phyloP scores from a whole-genome alignment of 1,139 yeast genomes.

The Magnusiomyces fungicola region DNA sequence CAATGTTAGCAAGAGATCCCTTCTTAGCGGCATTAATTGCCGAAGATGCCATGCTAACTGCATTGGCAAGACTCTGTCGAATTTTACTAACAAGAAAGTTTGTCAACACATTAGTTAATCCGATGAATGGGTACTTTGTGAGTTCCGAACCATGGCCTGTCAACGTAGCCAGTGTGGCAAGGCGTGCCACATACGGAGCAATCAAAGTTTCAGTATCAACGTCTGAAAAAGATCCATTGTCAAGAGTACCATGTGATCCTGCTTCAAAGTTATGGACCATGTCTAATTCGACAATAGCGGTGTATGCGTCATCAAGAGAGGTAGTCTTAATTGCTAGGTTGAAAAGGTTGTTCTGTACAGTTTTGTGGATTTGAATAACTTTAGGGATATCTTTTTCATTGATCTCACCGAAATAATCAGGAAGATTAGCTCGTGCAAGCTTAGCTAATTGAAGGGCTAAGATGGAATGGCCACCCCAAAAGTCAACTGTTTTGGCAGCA shows the following conservation, averaged over 20 bases:
- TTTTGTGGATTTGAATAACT: slow-evolving; percentile 3
- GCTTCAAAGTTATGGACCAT: slow-evolving; percentile 6
- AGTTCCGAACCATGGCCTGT: slow-evolving; percentile 22
- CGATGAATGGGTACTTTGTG: slow-evolving; percentile 29
- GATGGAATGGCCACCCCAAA: slow-evolving; percentile 41
- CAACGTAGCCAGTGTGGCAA: slow-evolving; percentile 21
- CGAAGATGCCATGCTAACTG: neutral
- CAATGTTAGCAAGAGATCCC: neutral
- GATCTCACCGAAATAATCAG: neutral
- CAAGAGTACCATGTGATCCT: slow-evolving; percentile 7
- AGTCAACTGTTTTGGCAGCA: slow-evolving; percentile 12
- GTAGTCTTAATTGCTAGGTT: slow-evolving; percentile 21
- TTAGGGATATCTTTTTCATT: neutral
- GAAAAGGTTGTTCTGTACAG: slow-evolving; percentile 19
- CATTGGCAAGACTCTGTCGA: neutral
- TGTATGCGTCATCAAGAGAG: slow-evolving; percentile 28
- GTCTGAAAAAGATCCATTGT: slow-evolving; percentile 6
- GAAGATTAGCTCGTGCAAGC: slow-evolving; percentile 13
- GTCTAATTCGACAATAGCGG: slow-evolving; percentile 26
- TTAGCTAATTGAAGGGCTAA: slow-evolving; percentile 19
- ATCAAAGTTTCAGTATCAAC: slow-evolving; percentile 6
- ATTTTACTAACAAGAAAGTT: slow-evolving; percentile 18
- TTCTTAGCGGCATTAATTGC: neutral
- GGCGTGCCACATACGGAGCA: slow-evolving; percentile 15
- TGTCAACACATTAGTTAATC: slow-evolving; percentile 24